phyloP scores from a whole-genome alignment of 2,329 filamentous ascomycete genomes.

The Diaporthe humulicola region DNA sequence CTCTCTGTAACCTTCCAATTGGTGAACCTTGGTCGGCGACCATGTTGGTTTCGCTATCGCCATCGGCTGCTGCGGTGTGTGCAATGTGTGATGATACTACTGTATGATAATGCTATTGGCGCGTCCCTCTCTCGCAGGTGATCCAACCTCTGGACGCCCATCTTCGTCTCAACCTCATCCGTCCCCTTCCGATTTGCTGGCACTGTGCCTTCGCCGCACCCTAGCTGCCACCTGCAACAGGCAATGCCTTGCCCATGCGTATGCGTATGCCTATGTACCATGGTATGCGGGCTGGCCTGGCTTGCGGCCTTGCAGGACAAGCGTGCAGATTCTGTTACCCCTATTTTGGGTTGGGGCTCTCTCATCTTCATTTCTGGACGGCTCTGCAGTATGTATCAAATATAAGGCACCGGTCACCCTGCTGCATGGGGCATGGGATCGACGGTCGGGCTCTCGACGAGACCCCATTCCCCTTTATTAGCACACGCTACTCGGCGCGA shows the following conservation, averaged over 20 bases:
- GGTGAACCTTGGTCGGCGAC: not conserved
- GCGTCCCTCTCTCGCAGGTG: not conserved
- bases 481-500: not conserved
- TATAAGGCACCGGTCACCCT: slow-evolving; percentile 6
- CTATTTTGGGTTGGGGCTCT: slow-evolving; percentile 1
- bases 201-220: not conserved
- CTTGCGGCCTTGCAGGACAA: not conserved
- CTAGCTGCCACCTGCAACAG: slow-evolving; percentile 21
- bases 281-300: not conserved
- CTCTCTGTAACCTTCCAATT: not conserved
- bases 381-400: slow-evolving; percentile 24
- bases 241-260: slow-evolving; percentile 16
- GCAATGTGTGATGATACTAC: slow-evolving; percentile 12
- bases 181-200: slow-evolving; percentile 13
- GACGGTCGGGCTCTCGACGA: slow-evolving; percentile 8
- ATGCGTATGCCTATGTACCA: not conserved
- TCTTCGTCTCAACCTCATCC: slow-evolving; percentile 24
- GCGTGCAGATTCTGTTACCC: slow-evolving; percentile 18
- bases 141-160: slow-evolving; percentile 1
- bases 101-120: slow-evolving; percentile 1
- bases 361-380: not conserved
- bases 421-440: slow-evolving; percentile 23
- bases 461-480: slow-evolving; percentile 20
- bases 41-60: not conserved
- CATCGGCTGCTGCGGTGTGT: slow-evolving; percentile 4